Evolutionary conservation across 768 basidiomycete genomes (phyloP), one percentile per base, ranked within the genome.

Genomic region (Pisolithus orientalis): DNA sequence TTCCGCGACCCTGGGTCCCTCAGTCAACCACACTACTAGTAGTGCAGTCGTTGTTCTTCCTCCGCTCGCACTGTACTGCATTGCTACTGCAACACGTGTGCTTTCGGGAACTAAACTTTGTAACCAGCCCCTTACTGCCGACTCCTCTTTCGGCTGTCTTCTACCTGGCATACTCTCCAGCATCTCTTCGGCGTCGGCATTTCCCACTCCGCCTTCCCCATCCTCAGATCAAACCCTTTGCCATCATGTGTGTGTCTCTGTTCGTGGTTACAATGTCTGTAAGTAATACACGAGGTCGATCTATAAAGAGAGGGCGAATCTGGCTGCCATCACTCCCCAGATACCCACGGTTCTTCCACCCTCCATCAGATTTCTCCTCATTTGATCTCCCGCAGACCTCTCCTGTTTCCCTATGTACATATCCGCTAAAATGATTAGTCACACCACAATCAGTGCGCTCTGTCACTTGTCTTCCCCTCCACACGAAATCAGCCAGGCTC

Each of bases 331-430:
- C 3, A 34, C 44, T 32, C 37, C 17, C 24, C 24, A 5, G 44
- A 44, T 44, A 38, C 50, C 37, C 16, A 39, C 25, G 34, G 29
- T 55, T 55, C 39, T 40, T 55, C 50, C 25, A 28, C 39, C 40
- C 24, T 17, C 40, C 55, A 58, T 58, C 54, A 58, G 54, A 57
- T 55, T 47, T 27, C 51, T 47, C 24, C 47, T 47, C 48, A 42
- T 34, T 16, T 32, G 55, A 57, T 62, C 56, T 52, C 34, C 11
- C 44, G 6, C 39, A 58, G 53, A 56, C 53, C 39, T 24, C 49
- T 34, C 39, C 38, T 28, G 10, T 38, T 13, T 27, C 38, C 25
- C 14, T 31, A 17, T 43, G 11, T n/a, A 8, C 16, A 16, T 38
- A 7, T 21, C 34, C 34, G 34, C 13, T 5, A 4, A 5, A 34